A percentile compares a stretch with the other conserved stretches of the same genome.
These are phyloP conservation scores for Monosporascus sp. DNA, from an alignment of 2,329 filamentous ascomycete species.

Conservation along the genomic window DNA sequence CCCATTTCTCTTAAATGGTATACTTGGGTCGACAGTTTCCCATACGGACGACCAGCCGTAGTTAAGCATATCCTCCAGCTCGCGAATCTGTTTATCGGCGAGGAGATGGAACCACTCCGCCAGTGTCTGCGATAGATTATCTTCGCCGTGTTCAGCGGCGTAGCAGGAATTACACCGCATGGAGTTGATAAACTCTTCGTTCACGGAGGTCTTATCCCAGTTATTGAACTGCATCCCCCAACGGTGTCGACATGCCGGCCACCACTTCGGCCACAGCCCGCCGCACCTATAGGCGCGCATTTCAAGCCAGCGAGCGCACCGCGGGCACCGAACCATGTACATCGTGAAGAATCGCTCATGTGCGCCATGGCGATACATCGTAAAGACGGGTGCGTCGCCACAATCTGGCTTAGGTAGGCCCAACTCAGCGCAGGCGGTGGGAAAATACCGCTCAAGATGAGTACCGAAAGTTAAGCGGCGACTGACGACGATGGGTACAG, in stretches of 20 bases:
- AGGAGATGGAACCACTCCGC: not conserved
- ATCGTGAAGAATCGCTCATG: slow-evolving; percentile 3
- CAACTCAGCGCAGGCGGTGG: too few species aligned
- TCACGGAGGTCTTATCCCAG: not conserved
- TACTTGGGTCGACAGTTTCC: not conserved
- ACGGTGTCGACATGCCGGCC: not conserved
- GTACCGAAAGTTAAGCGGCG: too few species aligned
- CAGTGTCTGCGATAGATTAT: not conserved
- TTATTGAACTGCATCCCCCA: not conserved
- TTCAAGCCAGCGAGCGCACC: slow-evolving; percentile 6
- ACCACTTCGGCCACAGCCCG: slow-evolving; percentile 2
- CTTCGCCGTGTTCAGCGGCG: not conserved
- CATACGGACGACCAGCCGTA: not conserved
- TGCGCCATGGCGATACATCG: not conserved
- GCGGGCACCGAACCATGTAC: slow-evolving; percentile 9
- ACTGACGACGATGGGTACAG: too few species aligned
- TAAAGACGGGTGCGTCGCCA: too few species aligned
- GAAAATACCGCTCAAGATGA: too few species aligned
- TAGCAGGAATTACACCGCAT: not conserved
- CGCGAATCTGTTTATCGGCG: not conserved
- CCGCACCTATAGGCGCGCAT: slow-evolving; percentile 1
- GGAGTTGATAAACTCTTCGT: not conserved
- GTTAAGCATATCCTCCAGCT: not conserved
- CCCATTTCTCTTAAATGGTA: not conserved
- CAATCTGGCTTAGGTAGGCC: too few species aligned